phyloP scores from a whole-genome alignment of 257 asterid genomes.

The Anisodus acutangulus region DNA sequence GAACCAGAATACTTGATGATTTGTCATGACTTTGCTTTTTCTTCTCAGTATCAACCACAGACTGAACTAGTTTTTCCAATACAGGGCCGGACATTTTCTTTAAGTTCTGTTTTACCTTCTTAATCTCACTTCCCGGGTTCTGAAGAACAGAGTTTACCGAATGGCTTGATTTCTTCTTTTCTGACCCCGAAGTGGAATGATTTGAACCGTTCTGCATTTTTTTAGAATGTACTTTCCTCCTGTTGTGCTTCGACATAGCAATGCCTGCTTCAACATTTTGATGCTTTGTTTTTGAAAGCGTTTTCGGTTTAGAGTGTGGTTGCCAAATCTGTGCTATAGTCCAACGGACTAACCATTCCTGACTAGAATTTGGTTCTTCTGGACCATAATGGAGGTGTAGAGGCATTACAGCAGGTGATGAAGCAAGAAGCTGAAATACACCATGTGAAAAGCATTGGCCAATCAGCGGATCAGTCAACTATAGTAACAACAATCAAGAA shows the following conservation, averaged over 20 bases:
- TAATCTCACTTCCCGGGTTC: constrained; percentile 42
- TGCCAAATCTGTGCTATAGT: constrained; percentile 52
- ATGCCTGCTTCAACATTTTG: constrained; percentile 35
- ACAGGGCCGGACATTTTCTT: constrained; percentile 43
- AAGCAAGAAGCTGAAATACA: constrained; percentile 54
- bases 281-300: constrained; percentile 31
- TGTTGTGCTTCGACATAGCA: constrained; percentile 37
- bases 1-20: constrained; percentile 31
- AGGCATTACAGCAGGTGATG: constrained; percentile 49
- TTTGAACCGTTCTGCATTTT: constrained; percentile 33
- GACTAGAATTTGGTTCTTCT: constrained; percentile 58
- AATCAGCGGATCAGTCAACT: not conserved
- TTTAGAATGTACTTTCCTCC: constrained; percentile 36
- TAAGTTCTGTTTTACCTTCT: constrained; percentile 41
- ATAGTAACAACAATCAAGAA: not conserved
- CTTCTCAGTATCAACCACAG: constrained; percentile 39
- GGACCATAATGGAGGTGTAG: constrained; percentile 50
- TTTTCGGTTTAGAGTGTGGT: constrained; percentile 36
- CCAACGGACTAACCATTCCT: constrained; percentile 72
- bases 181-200: constrained; percentile 37
- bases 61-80: constrained; percentile 28
- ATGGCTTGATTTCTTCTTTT: constrained; percentile 44
- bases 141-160: constrained; percentile 34
- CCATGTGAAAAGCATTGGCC: not conserved
- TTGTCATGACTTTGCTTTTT: constrained; percentile 35